Evolutionary conservation across 2,329 filamentous ascomycete species (phyloP).

Genomic region (Parafenestella ontariensis): DNA sequence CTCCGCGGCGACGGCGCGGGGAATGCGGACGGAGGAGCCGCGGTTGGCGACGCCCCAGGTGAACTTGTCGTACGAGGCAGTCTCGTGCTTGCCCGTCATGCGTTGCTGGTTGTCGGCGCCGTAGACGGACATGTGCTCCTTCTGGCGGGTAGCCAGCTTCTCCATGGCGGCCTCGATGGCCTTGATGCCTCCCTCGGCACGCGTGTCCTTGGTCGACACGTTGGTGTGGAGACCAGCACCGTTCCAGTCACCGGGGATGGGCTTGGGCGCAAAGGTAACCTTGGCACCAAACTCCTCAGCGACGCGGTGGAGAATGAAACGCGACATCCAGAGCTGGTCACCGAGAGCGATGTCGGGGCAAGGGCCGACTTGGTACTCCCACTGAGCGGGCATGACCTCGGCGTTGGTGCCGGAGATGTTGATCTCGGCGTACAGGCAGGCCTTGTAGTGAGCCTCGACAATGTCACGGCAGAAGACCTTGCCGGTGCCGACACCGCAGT

Average conservation of each 20-base stretch:
- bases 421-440: slow-evolving; percentile 85
- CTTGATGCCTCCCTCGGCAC: slow-evolving; percentile 93
- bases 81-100: slow-evolving; percentile 94
- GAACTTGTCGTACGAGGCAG: slow-evolving; percentile 91
- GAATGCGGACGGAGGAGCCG: slow-evolving; percentile 91
- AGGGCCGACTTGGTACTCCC: slow-evolving; percentile 97
- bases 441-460: slow-evolving; percentile 92
- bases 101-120: slow-evolving; percentile 95
- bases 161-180: slow-evolving; percentile 80
- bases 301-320: slow-evolving; percentile 87
- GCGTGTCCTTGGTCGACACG: slow-evolving; percentile 90
- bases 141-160: slow-evolving; percentile 58
- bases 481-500: slow-evolving; percentile 96
- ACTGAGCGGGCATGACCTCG: slow-evolving; percentile 97
- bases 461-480: slow-evolving; percentile 99
- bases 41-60: slow-evolving; percentile 94
- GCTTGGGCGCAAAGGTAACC: slow-evolving; percentile 96
- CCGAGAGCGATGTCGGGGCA: slow-evolving; percentile 87
- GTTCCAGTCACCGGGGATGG: slow-evolving; percentile 96
- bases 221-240: slow-evolving; percentile 93
- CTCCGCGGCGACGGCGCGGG: slow-evolving; percentile 81
- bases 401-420: slow-evolving; percentile 98
- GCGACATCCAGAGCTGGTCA: slow-evolving; percentile 94
- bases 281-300: slow-evolving; percentile 96
- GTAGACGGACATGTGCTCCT: slow-evolving; percentile 80